Base-by-base conservation (phyloP, 306 rosid species). In the Neltuma alba region DNA sequence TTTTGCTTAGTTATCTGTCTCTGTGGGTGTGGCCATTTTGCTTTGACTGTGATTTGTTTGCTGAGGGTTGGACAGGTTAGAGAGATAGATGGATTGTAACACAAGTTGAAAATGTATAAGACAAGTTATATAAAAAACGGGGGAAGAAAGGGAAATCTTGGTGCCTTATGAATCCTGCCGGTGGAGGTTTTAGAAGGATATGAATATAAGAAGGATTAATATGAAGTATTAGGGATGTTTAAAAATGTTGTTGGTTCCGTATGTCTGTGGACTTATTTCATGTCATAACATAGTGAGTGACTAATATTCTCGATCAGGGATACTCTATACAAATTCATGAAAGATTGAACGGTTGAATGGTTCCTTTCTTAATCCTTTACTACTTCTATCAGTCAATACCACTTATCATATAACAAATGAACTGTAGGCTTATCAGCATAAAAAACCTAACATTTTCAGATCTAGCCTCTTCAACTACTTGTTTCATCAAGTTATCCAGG, bases 241-340 rank as follows among this genome's bases (percentile, higher is more conserved):
- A 6, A 6, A 14, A 62, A 0, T 62, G 8, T 15, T 7, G 6
- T 62, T 62, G 25, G 41, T 5, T 16, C 6, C 23, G 11, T 31
- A 31, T 15, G 16, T 61, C 13, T 62, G 41, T 41, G 20, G 33
- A 47, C 52, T 78, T 67, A 30, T 42, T 83, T 78, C 20, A 67
- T 9, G 62, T 66, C 75, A 55, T 62, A 60, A 37, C 47, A 1
- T 11, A 5, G 41, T 42, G 42, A 36, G 33, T 77, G n/a, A 12
- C 41, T 7, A 13, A 60, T 37, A 31, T 30, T 69, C 30, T 2
- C 28, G 61, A 42, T 78, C 45, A 61, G 13, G 2, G 52, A 14
- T 45, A 45, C 52, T 13, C 52, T 45, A 45, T 42, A 13, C 5
- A 45, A 40, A 12, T 40, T 40, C 44, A 40, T 40, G 44, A 40